A percentile compares a stretch with the other conserved stretches of the same genome.
Conservation (phyloP, 495 filamentous ascomycete genomes). For the Neurospora sp. region DNA sequence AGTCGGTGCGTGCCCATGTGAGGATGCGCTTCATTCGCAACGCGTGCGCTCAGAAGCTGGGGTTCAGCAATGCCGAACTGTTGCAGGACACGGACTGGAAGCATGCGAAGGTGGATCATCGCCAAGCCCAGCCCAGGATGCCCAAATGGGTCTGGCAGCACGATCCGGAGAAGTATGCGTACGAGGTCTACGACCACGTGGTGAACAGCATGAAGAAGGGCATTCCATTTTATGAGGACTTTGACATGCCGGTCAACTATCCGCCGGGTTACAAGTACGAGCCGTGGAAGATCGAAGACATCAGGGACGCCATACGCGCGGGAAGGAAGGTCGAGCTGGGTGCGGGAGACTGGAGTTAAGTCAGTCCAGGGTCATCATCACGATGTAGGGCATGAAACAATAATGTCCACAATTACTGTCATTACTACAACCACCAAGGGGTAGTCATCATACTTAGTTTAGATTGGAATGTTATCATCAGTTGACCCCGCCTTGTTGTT, state of each 20-base stretch:
- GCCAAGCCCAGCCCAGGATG: conserved; percentile 37
- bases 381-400: neutral
- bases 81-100: conserved; percentile 51
- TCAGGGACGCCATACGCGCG: conserved; percentile 27
- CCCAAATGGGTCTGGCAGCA: conserved; percentile 47
- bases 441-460: conserved; percentile 30
- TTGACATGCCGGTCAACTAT: conserved; percentile 32
- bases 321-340: conserved; percentile 28
- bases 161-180: conserved; percentile 47
- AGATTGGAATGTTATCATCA: neutral
- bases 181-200: conserved; percentile 41
- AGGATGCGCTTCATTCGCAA: conserved; percentile 47
- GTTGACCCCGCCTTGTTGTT: neutral
- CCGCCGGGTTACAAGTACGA: conserved; percentile 35
- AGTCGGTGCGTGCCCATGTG: conserved; percentile 39
- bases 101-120: conserved; percentile 38
- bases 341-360: conserved; percentile 29
- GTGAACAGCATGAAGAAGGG: conserved; percentile 29
- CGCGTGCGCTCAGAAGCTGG: conserved; percentile 44
- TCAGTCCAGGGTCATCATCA: neutral
- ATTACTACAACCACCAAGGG: conserved; percentile 6
- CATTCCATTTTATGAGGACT: conserved; percentile 28
- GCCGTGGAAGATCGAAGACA: conserved; percentile 37
- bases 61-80: conserved; percentile 45
- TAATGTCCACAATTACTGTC: too few relatives aligned